A percentile compares a stretch with the other conserved stretches of the same genome.
phyloP scores from a whole-genome alignment of 345 rosid genomes.

The Conringia planisiliqua region DNA sequence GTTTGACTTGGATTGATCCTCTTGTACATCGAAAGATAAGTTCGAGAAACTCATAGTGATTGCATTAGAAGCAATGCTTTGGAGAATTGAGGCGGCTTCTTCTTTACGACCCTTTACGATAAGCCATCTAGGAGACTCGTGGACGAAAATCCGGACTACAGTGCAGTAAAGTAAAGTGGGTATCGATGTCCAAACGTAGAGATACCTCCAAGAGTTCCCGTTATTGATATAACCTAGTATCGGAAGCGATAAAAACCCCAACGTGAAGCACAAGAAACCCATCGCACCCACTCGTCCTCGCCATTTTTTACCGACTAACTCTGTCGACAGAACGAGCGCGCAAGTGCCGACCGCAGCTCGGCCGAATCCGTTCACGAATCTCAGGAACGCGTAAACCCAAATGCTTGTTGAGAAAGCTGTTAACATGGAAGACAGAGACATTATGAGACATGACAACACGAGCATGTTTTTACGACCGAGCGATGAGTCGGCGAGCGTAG shows the following conservation, averaged over 20 bases:
- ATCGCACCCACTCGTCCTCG: constrained; percentile 42
- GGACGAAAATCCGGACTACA: constrained; percentile 27
- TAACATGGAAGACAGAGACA: constrained; percentile 41
- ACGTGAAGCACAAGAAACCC: constrained; percentile 45
- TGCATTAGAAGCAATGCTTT: constrained; percentile 35
- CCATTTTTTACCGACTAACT: constrained; percentile 48
- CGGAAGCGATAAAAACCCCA: constrained; percentile 49
- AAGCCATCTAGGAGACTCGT: constrained; percentile 60
- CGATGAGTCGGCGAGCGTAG: constrained; percentile 53
- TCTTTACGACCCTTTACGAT: constrained; percentile 42
- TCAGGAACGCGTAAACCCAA: constrained; percentile 43
- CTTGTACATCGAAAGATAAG: constrained; percentile 28
- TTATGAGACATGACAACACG: constrained; percentile 38
- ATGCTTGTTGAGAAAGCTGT: constrained; percentile 42
- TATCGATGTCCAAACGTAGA: constrained; percentile 45
- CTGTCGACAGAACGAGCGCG: constrained; percentile 46
- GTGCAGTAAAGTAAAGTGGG: constrained; percentile 37
- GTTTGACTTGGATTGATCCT: constrained; percentile 17
- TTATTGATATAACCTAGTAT: constrained; percentile 37
- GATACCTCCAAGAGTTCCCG: constrained; percentile 47
- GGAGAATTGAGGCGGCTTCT: constrained; percentile 48
- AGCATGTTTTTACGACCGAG: constrained; percentile 65
- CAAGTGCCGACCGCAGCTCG: constrained; percentile 45
- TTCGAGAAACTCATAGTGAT: constrained; percentile 37
- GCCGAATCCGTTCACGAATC: constrained; percentile 47